Evolutionary conservation across 1,139 yeast genomes (phyloP).

Genomic region (Sporopachydermia cereana): DNA sequence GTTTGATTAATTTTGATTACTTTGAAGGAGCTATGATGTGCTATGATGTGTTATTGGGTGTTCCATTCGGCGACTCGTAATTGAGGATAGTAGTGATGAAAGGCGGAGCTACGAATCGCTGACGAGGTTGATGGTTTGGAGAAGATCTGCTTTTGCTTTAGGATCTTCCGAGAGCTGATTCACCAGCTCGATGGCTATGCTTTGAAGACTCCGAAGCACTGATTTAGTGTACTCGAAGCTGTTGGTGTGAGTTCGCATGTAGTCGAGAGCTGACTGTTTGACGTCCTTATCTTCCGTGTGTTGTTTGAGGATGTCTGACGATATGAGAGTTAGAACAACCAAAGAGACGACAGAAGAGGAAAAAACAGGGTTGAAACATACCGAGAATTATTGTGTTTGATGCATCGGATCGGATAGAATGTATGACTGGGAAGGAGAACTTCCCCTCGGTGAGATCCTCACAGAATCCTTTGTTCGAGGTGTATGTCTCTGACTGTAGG

Average conservation of each 20-base stretch:
- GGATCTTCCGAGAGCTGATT: background rate
- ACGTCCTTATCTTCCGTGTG: conserved; percentile 28
- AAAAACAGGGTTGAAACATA: conserved; percentile 7
- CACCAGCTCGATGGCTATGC: background rate
- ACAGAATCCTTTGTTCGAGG: conserved; percentile 65
- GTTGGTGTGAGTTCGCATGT: conserved; percentile 30
- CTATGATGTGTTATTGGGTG: too few species aligned
- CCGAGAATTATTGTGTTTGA: conserved; percentile 27
- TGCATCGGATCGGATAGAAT: conserved; percentile 34
- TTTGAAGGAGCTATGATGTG: too few species aligned
- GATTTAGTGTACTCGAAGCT: conserved; percentile 30
- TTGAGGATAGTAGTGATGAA: too few species aligned
- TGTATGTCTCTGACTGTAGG: conserved; percentile 40
- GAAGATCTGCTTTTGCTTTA: background rate
- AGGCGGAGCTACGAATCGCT: background rate
- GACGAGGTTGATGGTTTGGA: background rate
- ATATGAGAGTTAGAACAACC: background rate
- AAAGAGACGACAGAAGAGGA: background rate
- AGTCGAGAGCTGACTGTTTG: conserved; percentile 37
- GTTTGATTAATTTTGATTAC: too few species aligned
- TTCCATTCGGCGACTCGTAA: too few species aligned
- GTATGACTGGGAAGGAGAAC: conserved; percentile 73
- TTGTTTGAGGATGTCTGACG: conserved; percentile 26
- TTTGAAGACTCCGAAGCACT: background rate
- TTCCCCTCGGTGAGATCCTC: conserved; percentile 89